phyloP scores from a whole-genome alignment of 257 asterid genomes.

The Gardenia jasminoides region DNA sequence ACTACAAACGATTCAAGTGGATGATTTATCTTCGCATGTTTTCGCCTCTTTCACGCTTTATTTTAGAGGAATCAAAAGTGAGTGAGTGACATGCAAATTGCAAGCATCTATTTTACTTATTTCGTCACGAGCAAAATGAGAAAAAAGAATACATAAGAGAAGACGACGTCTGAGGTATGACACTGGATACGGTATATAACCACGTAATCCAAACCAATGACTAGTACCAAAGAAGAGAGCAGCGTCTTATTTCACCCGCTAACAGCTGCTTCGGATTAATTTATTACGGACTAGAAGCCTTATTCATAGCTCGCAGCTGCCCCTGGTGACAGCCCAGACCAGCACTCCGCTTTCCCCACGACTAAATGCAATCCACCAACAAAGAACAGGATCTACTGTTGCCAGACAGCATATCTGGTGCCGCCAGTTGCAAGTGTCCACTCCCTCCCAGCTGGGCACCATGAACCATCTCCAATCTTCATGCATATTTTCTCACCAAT shows the following conservation, averaged over 20 bases:
- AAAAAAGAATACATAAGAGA: too few relatives aligned
- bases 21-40: too few relatives aligned
- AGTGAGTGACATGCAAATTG: too few relatives aligned
- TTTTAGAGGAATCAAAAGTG: too few relatives aligned
- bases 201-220: too few relatives aligned
- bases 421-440: constrained; percentile 86
- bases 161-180: too few relatives aligned
- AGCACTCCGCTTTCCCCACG: not conserved
- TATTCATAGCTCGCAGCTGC: not conserved
- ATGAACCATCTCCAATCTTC: constrained; percentile 93
- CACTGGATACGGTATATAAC: too few relatives aligned
- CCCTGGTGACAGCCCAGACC: not conserved
- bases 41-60: too few relatives aligned
- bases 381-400: constrained; percentile 34
- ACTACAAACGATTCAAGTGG: too few relatives aligned
- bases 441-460: constrained; percentile 84
- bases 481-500: constrained; percentile 68
- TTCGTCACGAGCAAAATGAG: too few relatives aligned
- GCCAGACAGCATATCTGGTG: constrained; percentile 82
- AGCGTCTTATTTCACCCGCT: not conserved
- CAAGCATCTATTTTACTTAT: too few relatives aligned
- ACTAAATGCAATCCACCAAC: not conserved
- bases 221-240: too few relatives aligned
- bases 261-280: not conserved
- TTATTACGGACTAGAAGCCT: not conserved